These are phyloP conservation scores for Corynespora cassiicola DNA, from an alignment of 2,329 filamentous ascomycete genomes.

Conservation along the genomic window DNA sequence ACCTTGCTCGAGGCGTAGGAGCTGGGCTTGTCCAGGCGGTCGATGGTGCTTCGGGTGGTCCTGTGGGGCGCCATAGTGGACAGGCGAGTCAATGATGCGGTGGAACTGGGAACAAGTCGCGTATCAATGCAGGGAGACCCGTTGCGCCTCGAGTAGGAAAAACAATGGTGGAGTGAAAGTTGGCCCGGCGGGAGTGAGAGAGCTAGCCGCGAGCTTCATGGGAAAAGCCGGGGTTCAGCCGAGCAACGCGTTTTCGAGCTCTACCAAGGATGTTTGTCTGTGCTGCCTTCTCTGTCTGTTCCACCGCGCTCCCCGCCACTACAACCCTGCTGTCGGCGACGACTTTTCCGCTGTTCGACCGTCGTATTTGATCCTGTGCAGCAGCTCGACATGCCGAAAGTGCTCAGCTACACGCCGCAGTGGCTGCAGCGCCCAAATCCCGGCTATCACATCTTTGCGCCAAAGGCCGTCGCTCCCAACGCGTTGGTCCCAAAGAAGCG, in stretches of 20 bases:
- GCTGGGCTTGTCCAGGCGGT: slow-evolving; percentile 91
- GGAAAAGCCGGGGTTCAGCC: slow-evolving; percentile 16
- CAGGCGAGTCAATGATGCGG: no score
- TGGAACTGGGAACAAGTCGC: no score
- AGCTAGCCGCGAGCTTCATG: slow-evolving; percentile 17
- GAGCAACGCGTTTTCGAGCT: slow-evolving; percentile 1
- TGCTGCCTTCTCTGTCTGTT: slow-evolving; percentile 5
- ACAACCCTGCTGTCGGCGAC: neutral
- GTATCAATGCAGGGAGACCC: no score
- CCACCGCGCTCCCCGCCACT: slow-evolving; percentile 1
- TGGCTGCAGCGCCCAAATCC: slow-evolving; percentile 84
- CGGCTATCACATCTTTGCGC: slow-evolving; percentile 78
- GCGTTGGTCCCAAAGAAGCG: slow-evolving; percentile 23
- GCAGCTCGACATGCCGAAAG: slow-evolving; percentile 80
- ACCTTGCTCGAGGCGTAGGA: slow-evolving; percentile 90
- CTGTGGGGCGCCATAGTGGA: slow-evolving; percentile 40
- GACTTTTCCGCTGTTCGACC: neutral
- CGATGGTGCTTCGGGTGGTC: slow-evolving; percentile 85
- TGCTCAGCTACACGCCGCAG: slow-evolving; percentile 82
- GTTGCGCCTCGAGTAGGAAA: no score
- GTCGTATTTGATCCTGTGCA: neutral
- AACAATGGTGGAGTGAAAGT: no score
- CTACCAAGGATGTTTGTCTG: no score
- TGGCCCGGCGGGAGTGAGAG: slow-evolving; percentile 4
- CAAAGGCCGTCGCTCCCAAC: slow-evolving; percentile 49